Base-by-base conservation (phyloP, 2,329 filamentous ascomycete genomes). In the Colletotrichum lupini region DNA sequence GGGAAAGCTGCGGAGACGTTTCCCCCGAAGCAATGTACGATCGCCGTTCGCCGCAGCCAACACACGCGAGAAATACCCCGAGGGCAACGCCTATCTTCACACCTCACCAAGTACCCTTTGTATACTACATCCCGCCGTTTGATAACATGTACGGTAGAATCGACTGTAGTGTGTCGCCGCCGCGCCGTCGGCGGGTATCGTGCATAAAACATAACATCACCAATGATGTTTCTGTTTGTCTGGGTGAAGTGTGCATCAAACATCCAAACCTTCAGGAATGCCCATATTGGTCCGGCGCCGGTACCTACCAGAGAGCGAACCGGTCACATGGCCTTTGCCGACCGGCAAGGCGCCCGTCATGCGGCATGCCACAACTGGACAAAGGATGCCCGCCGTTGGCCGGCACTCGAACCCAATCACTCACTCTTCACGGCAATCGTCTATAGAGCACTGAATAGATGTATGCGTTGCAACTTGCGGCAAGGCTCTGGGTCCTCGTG, bases 401-500 rank as follows among this genome's bases (percentile, higher is more conserved):
- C 35, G 35, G 16, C 26, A 16, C 6, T 26, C 42, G 12, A 35
- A 35, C 42, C 19, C 52, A 19, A 26, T 24, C 8, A 37, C 63
- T 58, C 32, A 37, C 63, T 58, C 32, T 24, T 49, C 28, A 63
- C n/a, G 28, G 46, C 24, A 26, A n/a, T 32, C 60, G 24, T 67
- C 62, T 55, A 49, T 66, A 16, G 5, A 37, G 12, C 3, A 49
- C 19, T 46, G 19, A 19, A n/a, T n/a, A 46, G 19, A 19, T 49
- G 9, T n/a, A 49, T 49, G 19, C 8, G 6, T n/a, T 42, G 37
- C 35, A 42, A 42, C 55, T 70, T n/a, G 28, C 56, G n/a, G 28
- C 66, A 22, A 69, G 69, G 69, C 69, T 58, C 52, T 61, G 42
- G 19, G 32, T 30, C 65, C 69, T 72, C 69, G 69, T 72, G 69